These are phyloP conservation scores for Talaromyces trachyspermus DNA, from an alignment of 495 filamentous ascomycete genomes.

Conservation along the genomic window DNA sequence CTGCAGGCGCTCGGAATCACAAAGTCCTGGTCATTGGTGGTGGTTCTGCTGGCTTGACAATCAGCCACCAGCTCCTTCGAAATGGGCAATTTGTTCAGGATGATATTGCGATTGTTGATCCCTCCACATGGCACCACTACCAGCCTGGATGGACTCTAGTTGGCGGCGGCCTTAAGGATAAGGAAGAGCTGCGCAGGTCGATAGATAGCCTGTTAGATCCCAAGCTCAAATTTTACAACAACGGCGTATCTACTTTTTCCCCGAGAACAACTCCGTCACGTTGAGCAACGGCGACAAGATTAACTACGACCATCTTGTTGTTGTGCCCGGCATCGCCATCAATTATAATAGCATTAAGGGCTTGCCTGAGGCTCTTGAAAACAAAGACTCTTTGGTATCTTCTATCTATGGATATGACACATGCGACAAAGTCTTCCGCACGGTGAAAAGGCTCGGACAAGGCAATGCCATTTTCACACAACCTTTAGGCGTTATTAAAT, in stretches of 20 bases:
- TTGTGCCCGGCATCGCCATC: constrained; percentile 54
- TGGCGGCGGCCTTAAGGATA: constrained; percentile 54
- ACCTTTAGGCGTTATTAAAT: constrained; percentile 58
- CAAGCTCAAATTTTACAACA: constrained; percentile 55
- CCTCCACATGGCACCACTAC: constrained; percentile 58
- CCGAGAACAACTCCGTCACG: constrained; percentile 51
- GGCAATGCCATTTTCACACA: constrained; percentile 64
- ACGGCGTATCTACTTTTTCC: constrained; percentile 46
- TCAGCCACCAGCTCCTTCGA: constrained; percentile 56
- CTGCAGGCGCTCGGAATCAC: constrained; percentile 36
- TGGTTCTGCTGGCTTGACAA: constrained; percentile 53
- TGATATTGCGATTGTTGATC: constrained; percentile 62
- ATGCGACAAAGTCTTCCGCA: constrained; percentile 50
- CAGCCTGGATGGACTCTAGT: constrained; percentile 68
- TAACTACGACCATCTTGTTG: constrained; percentile 57
- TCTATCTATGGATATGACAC: constrained; percentile 58
- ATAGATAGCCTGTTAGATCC: constrained; percentile 46
- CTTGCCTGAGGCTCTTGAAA: constrained; percentile 50
- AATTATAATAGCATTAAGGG: constrained; percentile 51
- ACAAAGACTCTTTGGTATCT: constrained; percentile 50
- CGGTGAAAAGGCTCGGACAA: constrained; percentile 45
- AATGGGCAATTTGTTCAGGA: constrained; percentile 46
- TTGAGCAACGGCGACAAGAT: constrained; percentile 51
- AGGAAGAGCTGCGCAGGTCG: constrained; percentile 45
- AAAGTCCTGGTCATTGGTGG: constrained; percentile 59